These are phyloP conservation scores for Suillus discolor DNA, from an alignment of 768 basidiomycete genomes.

Conservation along the genomic window DNA sequence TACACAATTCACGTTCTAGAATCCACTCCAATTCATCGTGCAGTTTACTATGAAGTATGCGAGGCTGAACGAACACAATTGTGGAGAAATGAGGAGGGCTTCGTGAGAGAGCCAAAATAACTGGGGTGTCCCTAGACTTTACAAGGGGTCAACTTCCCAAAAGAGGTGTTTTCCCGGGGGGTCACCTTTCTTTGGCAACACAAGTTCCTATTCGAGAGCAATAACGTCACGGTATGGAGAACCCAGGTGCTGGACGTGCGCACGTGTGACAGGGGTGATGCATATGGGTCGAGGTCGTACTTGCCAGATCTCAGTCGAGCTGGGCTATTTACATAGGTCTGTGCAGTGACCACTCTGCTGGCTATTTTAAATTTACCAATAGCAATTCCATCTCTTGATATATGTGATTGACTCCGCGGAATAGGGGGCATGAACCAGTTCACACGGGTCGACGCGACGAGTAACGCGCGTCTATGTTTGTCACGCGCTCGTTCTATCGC, in stretches of 20 bases:
- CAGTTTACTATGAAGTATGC: neutral
- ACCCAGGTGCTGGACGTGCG: no score
- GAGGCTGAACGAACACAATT: neutral
- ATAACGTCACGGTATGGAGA: no score
- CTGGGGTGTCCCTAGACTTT: no score
- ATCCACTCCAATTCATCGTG: neutral
- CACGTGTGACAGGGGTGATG: no score
- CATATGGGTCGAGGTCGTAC: no score
- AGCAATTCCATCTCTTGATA: neutral
- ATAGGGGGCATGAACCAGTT: neutral
- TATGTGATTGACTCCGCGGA: neutral
- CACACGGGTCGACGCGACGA: conserved; percentile 8
- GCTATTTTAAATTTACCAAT: neutral
- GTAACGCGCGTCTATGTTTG: conserved; percentile 20
- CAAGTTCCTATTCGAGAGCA: no score
- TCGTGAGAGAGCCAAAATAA: neutral
- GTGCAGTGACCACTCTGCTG: no score
- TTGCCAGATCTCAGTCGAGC: neutral
- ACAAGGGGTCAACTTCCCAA: no score
- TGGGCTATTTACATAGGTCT: no score
- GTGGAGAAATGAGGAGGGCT: neutral
- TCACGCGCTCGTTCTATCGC: conserved; percentile 24
- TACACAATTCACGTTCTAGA: neutral
- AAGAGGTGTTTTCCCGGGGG: no score
- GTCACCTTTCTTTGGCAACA: no score